Conservation (phyloP, 352 stramenopile genomes). For the Phytophthora palmivora region DNA sequence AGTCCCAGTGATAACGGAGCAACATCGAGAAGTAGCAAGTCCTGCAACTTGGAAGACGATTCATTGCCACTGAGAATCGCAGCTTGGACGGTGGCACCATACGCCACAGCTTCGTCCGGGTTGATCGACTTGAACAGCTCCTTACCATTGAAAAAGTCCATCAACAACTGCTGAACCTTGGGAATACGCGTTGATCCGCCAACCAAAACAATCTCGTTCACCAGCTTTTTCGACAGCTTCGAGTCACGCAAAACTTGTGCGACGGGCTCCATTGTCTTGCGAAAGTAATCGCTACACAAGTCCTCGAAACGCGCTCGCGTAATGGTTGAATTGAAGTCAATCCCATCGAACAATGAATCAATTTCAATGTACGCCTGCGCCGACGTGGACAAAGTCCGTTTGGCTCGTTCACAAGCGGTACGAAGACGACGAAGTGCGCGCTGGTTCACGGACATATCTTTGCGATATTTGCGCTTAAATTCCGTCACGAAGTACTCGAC, state of each 20-base stretch:
- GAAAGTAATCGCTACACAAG: constrained; percentile 91
- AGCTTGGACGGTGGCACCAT: constrained; percentile 78
- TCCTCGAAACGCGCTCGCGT: constrained; percentile 93
- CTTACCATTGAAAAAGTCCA: constrained; percentile 73
- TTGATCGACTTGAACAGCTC: constrained; percentile 86
- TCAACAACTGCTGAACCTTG: constrained; percentile 71
- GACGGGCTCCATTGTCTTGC: constrained; percentile 91
- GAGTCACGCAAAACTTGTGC: constrained; percentile 91
- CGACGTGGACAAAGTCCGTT: constrained; percentile 94
- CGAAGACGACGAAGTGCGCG: constrained; percentile 92
- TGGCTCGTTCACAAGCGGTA: constrained; percentile 95
- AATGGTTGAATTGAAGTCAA: constrained; percentile 95
- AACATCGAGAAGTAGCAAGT: constrained; percentile 90
- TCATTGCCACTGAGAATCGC: constrained; percentile 70
- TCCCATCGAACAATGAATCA: constrained; percentile 92
- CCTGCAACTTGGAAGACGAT: constrained; percentile 85
- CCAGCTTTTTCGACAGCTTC: constrained; percentile 88
- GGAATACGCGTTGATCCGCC: constrained; percentile 82
- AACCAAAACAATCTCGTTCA: constrained; percentile 88
- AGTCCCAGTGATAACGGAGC: constrained; percentile 87
- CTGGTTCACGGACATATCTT: constrained; percentile 90
- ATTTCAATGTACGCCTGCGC: constrained; percentile 96
- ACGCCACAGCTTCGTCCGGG: constrained; percentile 82
- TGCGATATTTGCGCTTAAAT: constrained; percentile 92
- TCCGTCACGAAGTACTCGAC: constrained; percentile 94